Evolutionary conservation across 1,284 basidiomycete species (phyloP), one percentile per base, ranked within the genome.

Genomic region (Boletus smithii): DNA sequence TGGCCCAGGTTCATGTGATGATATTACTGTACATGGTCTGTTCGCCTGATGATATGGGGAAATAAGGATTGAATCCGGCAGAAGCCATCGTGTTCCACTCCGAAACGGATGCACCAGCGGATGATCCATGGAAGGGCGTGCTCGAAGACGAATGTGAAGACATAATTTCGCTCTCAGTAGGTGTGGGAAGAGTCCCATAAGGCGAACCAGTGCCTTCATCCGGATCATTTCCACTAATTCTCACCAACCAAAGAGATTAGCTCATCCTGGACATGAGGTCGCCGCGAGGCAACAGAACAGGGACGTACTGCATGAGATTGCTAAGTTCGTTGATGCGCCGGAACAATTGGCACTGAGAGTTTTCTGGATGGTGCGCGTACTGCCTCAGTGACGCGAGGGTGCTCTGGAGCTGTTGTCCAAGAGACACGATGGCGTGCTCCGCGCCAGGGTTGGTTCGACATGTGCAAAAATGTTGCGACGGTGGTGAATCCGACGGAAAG

Each of bases 101-200:
- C 50, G 79, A 76, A 24, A 77, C 76, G 38, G 77, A 73, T 52
- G 54, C 49, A 66, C 56, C 61, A 51, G 61, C 59, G 57, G 65
- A 65, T 55, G 66, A 54, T 50, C 61, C 58, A 56, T 69, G 63
- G 62, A 69, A 71, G 51, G 69, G 68, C 49, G 76, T 77, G 58
- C 61, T 80, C 49, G 83, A 81, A 38, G 81, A 76, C 43, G 83
- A 83, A 53, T 83, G 71, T 5, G 83, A 83, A 22, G 82, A 80
- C 72, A 86, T 69, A 50, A 86, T 76, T 56, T 85, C 84, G 57
- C 76, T 81, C 55, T 84, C 84, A 2, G 80, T 76, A 3, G 81
- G 76, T 53, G 73, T 72, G 51, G 74, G 69, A 50, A 75, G 65
- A 3, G 65, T 66, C 48, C 74, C 73, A 60, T 70, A 71, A 53